phyloP scores from a whole-genome alignment of 768 basidiomycete genomes.

The Dioszegia aurantiaca region DNA sequence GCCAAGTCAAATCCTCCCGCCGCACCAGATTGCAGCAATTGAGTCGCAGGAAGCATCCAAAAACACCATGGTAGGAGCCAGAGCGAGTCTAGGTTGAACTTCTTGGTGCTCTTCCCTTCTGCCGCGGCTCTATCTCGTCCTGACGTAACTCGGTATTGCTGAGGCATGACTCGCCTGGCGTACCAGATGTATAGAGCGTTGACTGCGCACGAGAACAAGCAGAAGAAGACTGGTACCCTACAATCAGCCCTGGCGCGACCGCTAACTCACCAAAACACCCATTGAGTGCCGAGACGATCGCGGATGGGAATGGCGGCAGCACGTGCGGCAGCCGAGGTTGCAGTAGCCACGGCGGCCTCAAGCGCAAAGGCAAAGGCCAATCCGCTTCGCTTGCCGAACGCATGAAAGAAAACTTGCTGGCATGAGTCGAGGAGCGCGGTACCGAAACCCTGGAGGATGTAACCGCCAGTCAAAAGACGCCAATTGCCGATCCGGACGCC shows the following conservation, averaged over 20 bases:
- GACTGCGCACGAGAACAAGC: constrained; percentile 1
- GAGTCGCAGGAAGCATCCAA: constrained; percentile 3
- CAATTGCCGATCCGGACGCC: constrained; percentile 12
- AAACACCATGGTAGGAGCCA: constrained; percentile 3
- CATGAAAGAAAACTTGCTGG: constrained; percentile 18
- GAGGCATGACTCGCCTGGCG: background rate
- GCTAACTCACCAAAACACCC: constrained; percentile 10
- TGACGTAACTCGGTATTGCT: background rate
- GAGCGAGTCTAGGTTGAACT: background rate
- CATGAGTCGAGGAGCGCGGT: constrained; percentile 18
- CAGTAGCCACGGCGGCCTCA: constrained; percentile 11
- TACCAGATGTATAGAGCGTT: constrained; percentile 11
- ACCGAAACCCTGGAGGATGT: constrained; percentile 17
- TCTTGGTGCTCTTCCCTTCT: background rate
- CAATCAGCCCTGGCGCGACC: no score
- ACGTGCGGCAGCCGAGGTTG: constrained; percentile 1
- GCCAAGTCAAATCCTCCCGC: background rate
- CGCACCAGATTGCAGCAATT: constrained; percentile 2
- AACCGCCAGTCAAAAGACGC: constrained; percentile 13
- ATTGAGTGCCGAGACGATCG: constrained; percentile 3
- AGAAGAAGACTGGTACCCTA: constrained; percentile 12
- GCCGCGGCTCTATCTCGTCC: background rate
- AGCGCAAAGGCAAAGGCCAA: constrained; percentile 17
- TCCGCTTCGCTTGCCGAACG: constrained; percentile 9
- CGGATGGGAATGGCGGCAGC: constrained; percentile 18